Base-by-base conservation (phyloP, 208 protist genomes). In the Trypanosomatidae sp. region DNA sequence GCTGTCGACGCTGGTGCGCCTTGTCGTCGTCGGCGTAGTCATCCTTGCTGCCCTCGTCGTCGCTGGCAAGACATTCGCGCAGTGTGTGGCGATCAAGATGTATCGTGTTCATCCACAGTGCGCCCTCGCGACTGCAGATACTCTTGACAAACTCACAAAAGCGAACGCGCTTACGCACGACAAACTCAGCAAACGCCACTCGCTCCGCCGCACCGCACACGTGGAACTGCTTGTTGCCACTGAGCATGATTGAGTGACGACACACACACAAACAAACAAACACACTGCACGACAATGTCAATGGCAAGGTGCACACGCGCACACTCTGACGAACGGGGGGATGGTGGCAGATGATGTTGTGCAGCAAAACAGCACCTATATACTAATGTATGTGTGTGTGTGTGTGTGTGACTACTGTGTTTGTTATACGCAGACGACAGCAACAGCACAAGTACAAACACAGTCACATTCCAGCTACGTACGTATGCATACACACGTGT, bases 71-170 rank as follows among this genome's bases (percentile, higher is more conserved):
- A 43, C 8, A n/a, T 8, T 13, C 39, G 22, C 39, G 22, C 18
- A 33, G 28, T 8, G 20, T 28, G 21, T 25, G 6, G 16, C 47
- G 39, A 30, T 72, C 60, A 5, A 86, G 56, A 10, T 61, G 65
- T 4, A 86, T 53, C 0, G 61, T 71, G 21, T 76, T 81, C 80
- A 89, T 89, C 75, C 80, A 89, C 33, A 89, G 56, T 13, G 54
- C 56, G 6, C 71, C 80, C 37, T 70, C 63, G 11, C 59, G 56
- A 23, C 46, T 75, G 61, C 82, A 71, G 6, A 89, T 21, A 16
- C 71, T 54, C 20, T 57, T 56, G 35, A 89, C 38, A 42, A 85
- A 89, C 53, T 89, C 66, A 2, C 84, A 57, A 24, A 63, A 77
- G 24, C 68, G 60, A 7, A 81, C 69, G 19, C 80, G 70, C 39